These are phyloP conservation scores for Karstenula rhodostoma DNA, from an alignment of 2,329 filamentous ascomycete species.

Conservation along the genomic window DNA sequence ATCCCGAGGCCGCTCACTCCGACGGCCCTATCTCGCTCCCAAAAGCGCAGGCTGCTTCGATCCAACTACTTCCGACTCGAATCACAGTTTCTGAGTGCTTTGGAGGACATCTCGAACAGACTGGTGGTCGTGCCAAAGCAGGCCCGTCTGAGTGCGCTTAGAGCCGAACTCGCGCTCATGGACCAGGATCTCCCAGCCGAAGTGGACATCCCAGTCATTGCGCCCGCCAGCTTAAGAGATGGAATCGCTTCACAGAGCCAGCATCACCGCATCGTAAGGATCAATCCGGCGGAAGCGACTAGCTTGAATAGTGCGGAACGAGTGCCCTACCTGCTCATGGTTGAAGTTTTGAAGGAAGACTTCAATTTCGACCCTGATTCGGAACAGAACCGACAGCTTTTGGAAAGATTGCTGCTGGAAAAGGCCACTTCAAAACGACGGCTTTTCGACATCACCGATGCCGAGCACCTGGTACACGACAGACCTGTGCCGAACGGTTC, in stretches of 20 bases:
- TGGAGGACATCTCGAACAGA: constrained; percentile 86
- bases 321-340: constrained; percentile 84
- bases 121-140: constrained; percentile 82
- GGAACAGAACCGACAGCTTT: constrained; percentile 73
- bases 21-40: constrained; percentile 67
- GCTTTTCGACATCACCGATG: constrained; percentile 66
- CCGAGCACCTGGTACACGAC: constrained; percentile 59
- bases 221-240: constrained; percentile 75
- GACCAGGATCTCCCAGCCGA: constrained; percentile 83
- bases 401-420: constrained; percentile 71
- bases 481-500: constrained; percentile 54
- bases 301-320: constrained; percentile 88
- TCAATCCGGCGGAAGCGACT: constrained; percentile 84
- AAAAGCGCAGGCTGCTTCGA: constrained; percentile 76
- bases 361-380: constrained; percentile 83
- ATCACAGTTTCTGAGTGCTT: constrained; percentile 79
- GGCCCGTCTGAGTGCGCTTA: constrained; percentile 79
- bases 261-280: constrained; percentile 82
- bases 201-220: constrained; percentile 83
- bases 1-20: constrained; percentile 64
- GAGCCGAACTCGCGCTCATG: constrained; percentile 82
- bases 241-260: constrained; percentile 77
- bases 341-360: constrained; percentile 81
- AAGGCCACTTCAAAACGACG: constrained; percentile 65
- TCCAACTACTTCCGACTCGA: constrained; percentile 86